phyloP scores from a whole-genome alignment of 202 grass and related monocot genomes.

The Miscanthus sacchariflorus region DNA sequence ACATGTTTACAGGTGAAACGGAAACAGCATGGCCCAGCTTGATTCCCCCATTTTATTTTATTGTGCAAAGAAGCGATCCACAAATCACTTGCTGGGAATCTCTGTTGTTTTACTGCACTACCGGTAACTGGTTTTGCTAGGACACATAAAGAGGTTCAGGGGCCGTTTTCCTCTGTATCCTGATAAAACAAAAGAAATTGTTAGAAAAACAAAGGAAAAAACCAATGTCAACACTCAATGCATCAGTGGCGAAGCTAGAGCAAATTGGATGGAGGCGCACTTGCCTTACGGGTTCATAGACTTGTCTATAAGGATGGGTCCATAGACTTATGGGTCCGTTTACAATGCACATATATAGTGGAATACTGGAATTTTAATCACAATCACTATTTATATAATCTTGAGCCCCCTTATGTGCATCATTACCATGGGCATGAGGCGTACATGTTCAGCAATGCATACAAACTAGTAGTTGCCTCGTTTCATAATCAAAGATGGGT shows the following conservation, averaged over 20 bases:
- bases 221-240: neutral
- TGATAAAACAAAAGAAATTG: slow-evolving; percentile 41
- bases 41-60: slow-evolving; percentile 13
- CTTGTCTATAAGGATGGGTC: neutral
- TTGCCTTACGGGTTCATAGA: neutral
- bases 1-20: slow-evolving; percentile 19
- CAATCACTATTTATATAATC: neutral
- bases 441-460: neutral
- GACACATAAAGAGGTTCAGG: slow-evolving; percentile 69
- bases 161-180: slow-evolving; percentile 72
- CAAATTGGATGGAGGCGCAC: neutral
- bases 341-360: neutral
- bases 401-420: neutral
- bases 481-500: slow-evolving; percentile 8
- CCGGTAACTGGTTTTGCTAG: slow-evolving; percentile 36
- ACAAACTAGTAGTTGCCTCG: neutral
- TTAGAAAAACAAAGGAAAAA: slow-evolving; percentile 7
- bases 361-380: neutral
- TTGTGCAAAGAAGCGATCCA: neutral
- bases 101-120: neutral
- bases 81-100: slow-evolving; percentile 16
- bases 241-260: neutral
- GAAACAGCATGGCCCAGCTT: neutral
- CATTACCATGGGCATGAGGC: neutral
- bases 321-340: neutral